Evolutionary conservation across 208 protist genomes (phyloP), one percentile per base, ranked within the genome.

Genomic region (Wallacemonas sp.): DNA sequence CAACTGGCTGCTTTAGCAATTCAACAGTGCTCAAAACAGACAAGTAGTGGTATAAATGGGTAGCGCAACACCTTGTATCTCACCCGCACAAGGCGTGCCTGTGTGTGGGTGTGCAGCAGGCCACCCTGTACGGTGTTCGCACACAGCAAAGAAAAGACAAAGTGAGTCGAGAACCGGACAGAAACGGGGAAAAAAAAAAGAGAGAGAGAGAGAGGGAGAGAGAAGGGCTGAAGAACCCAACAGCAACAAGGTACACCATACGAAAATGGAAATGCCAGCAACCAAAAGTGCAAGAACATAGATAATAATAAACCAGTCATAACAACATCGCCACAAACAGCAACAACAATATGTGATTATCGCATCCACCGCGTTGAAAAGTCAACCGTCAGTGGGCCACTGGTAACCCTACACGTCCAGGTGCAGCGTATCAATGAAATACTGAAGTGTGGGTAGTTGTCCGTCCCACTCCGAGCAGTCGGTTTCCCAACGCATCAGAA

Each of bases 401-500:
- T 45, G 38, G 9, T 53, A 17, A 46, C 24, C 12, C 47, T 47
- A 55, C 19, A 49, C 71, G 51, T 91, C 75, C 31, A 91, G 9
- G 63, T 86, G 80, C 1, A 90, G 71, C 1, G 84, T 86, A 55
- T 91, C 84, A 46, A 91, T 46, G 49, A 82, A 84, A 34, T 72
- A 64, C 41, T 86, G 76, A 54, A 91, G 69, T 19, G 70, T 41
- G 11, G 68, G 74, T 46, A 84, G 26, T n/a, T 77, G 26, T 27
- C 34, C 41, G 9, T 88, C 81, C 72, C 75, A 88, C 12, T 72
- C 58, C 0, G 44, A 72, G 3, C 34, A 68, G n/a, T 64, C 24
- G 11, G 85, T 63, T 70, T 88, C 81, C 70, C 75, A 86, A 2
- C 85, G 78, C 44, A 91, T 55, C 21, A 86, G 45, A 9, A 88